Evolutionary conservation across 805 yeast species (phyloP).

Genomic region (Starmerella potacharoeniae): DNA sequence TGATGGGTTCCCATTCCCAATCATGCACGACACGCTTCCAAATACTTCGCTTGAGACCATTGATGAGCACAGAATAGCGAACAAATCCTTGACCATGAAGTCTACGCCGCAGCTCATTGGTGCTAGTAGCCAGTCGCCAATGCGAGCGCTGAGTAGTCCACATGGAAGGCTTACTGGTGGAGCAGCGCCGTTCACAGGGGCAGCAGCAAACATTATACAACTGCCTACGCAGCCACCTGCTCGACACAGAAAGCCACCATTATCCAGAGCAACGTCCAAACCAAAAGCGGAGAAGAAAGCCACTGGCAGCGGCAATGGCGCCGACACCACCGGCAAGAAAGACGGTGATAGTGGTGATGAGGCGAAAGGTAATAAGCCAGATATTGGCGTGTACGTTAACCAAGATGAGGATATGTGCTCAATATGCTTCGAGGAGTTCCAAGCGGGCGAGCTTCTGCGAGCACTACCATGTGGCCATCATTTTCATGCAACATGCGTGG

Average conservation of each 20-base stretch:
- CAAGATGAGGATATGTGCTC: slow-evolving; percentile 41
- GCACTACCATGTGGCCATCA: slow-evolving; percentile 76
- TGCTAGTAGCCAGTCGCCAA: not conserved
- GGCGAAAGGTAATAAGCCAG: not conserved
- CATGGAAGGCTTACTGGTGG: not conserved
- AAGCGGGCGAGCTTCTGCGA: slow-evolving; percentile 47
- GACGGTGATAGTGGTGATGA: not conserved
- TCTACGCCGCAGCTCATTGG: not conserved
- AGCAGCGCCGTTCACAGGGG: not conserved
- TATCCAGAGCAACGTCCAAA: not conserved
- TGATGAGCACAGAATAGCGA: not conserved
- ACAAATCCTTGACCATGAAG: not conserved
- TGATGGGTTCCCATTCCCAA: not conserved
- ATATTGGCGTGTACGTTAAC: slow-evolving; percentile 9
- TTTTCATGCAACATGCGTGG: slow-evolving; percentile 69
- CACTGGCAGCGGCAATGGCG: not conserved
- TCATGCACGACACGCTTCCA: not conserved
- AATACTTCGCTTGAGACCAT: slow-evolving; percentile 1
- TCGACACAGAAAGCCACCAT: not conserved
- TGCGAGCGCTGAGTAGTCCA: not conserved
- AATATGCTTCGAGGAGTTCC: slow-evolving; percentile 61
- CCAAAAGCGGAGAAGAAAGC: not conserved
- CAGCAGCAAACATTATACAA: not conserved
- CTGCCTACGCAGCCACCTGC: not conserved
- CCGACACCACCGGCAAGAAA: no score